These are phyloP conservation scores for Coniosporium apollinis DNA, from an alignment of 495 filamentous ascomycete species.

Conservation along the genomic window DNA sequence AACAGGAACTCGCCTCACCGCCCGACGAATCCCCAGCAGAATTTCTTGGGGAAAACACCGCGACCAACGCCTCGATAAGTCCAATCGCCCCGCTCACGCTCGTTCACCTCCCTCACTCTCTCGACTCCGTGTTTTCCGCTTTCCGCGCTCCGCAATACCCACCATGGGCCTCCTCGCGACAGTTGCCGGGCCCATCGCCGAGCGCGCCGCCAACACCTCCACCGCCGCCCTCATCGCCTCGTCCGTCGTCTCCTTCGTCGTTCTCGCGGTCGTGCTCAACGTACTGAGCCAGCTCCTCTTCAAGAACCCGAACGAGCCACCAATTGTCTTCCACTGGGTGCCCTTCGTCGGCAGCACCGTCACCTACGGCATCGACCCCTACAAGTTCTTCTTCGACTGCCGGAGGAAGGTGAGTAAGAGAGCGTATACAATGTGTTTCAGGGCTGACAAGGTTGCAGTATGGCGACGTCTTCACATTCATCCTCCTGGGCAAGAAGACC, in stretches of 20 bases:
- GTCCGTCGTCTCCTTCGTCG: constrained; percentile 11
- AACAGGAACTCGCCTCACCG: too few relatives aligned
- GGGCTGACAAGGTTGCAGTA: constrained; percentile 26
- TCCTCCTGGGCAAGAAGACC: constrained; percentile 45
- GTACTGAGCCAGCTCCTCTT: constrained; percentile 25
- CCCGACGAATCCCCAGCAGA: too few relatives aligned
- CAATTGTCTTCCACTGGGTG: constrained; percentile 48
- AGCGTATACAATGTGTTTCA: background rate
- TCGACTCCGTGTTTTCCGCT: too few relatives aligned
- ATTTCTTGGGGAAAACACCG: too few relatives aligned
- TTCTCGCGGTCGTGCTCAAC: constrained; percentile 19
- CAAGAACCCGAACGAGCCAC: constrained; percentile 35
- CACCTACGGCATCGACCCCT: constrained; percentile 48
- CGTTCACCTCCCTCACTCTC: too few relatives aligned
- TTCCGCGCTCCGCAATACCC: too few relatives aligned
- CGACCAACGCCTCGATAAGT: too few relatives aligned
- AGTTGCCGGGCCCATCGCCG: constrained; percentile 12
- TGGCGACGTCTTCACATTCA: constrained; percentile 48
- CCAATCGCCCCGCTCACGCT: too few relatives aligned
- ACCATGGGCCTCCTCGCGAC: constrained; percentile 23
- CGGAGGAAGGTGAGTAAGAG: constrained; percentile 31
- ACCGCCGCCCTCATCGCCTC: constrained; percentile 10
- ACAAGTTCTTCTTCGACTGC: constrained; percentile 40
- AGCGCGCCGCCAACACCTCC: constrained; percentile 10
- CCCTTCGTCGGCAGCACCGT: constrained; percentile 47